Conservation (phyloP, 805 yeast genomes). For the Ogataea methanolica region DNA sequence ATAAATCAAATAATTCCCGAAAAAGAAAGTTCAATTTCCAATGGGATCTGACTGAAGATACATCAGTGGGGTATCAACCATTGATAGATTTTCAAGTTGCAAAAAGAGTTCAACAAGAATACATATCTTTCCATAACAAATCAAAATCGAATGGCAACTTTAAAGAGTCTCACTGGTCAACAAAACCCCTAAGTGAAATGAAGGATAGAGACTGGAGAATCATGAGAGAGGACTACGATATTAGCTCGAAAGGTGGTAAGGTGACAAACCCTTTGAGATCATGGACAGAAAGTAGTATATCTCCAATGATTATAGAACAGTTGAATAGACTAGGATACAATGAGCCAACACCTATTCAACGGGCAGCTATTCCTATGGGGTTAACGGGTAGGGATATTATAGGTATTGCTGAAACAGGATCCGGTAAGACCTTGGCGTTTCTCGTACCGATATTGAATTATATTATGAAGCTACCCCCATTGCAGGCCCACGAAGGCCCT, state of each 20-base stretch:
- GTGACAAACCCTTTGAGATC: slow-evolving; percentile 57
- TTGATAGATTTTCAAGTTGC: slow-evolving; percentile 26
- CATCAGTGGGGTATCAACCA: slow-evolving; percentile 42
- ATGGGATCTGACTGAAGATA: slow-evolving; percentile 70
- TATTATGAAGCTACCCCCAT: slow-evolving; percentile 41
- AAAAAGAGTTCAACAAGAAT: slow-evolving; percentile 12
- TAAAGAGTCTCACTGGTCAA: slow-evolving; percentile 54
- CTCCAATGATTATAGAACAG: slow-evolving; percentile 35
- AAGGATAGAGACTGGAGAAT: slow-evolving; percentile 85
- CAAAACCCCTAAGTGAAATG: slow-evolving; percentile 64
- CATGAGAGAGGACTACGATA: slow-evolving; percentile 70
- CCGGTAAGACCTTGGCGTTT: slow-evolving; percentile 89
- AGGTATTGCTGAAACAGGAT: slow-evolving; percentile 95
- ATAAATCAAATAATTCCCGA: slow-evolving; percentile 1
- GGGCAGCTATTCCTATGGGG: slow-evolving; percentile 79
- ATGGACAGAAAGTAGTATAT: slow-evolving; percentile 66
- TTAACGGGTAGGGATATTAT: slow-evolving; percentile 58
- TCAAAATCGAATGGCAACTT: background rate
- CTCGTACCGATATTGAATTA: slow-evolving; percentile 65
- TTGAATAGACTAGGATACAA: slow-evolving; percentile 39
- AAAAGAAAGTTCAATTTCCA: slow-evolving; percentile 52
- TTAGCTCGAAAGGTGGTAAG: slow-evolving; percentile 49
- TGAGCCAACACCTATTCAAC: slow-evolving; percentile 86
- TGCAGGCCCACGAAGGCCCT: slow-evolving; percentile 61
- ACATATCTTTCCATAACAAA: background rate